These are phyloP conservation scores for Venturiaceae sp. DNA, from an alignment of 2,329 filamentous ascomycete genomes.

Conservation along the genomic window DNA sequence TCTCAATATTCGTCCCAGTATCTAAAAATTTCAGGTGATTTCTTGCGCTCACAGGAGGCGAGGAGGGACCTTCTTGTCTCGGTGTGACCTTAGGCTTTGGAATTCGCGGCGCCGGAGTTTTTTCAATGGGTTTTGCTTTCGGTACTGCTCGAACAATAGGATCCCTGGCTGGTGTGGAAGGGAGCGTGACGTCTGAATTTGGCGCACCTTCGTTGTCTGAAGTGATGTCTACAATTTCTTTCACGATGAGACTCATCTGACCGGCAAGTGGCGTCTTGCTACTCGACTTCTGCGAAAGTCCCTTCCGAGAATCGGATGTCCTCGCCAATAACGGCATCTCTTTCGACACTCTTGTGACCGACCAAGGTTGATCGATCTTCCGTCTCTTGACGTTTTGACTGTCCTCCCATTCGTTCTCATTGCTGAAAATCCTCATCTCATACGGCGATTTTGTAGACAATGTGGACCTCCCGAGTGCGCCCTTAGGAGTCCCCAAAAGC, in stretches of 20 bases:
- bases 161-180: slow-evolving; percentile 22
- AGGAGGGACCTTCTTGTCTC: slow-evolving; percentile 17
- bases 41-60: slow-evolving; percentile 25
- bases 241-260: neutral
- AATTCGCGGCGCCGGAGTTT: slow-evolving; percentile 3
- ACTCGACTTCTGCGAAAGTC: slow-evolving; percentile 6
- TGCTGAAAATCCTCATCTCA: slow-evolving; percentile 37
- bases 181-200: neutral
- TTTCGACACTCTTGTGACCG: slow-evolving; percentile 8
- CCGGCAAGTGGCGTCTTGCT: neutral
- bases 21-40: slow-evolving; percentile 25
- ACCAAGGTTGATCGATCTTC: neutral
- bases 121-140: neutral
- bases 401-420: neutral
- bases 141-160: neutral
- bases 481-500: slow-evolving; percentile 55
- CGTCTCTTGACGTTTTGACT: slow-evolving; percentile 1
- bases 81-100: slow-evolving; percentile 16
- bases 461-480: slow-evolving; percentile 51
- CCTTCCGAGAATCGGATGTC: slow-evolving; percentile 16
- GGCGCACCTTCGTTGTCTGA: slow-evolving; percentile 13
- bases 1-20: neutral
- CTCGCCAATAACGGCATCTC: slow-evolving; percentile 16
- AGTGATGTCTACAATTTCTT: neutral
- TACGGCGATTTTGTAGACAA: slow-evolving; percentile 54